These are phyloP conservation scores for Coemansia sp. DNA, from an alignment of 371 early-diverging fungal genomes.

Conservation along the genomic window DNA sequence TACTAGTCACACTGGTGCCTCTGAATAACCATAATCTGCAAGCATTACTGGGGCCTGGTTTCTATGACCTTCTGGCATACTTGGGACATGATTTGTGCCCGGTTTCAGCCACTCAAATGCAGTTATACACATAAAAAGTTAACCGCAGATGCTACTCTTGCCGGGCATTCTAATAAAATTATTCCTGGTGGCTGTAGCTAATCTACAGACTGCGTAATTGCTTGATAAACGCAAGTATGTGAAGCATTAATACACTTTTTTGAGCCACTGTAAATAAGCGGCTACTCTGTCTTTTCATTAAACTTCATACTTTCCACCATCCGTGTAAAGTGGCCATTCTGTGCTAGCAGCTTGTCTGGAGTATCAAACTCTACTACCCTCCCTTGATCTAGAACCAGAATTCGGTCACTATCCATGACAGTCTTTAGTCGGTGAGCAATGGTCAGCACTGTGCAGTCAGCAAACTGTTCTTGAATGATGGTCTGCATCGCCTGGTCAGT, in stretches of 20 bases:
- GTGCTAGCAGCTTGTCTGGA: constrained; percentile 59
- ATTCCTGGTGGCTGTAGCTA: too few species aligned
- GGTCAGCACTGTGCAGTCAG: constrained; percentile 83
- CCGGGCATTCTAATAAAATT: too few species aligned
- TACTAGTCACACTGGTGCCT: too few species aligned
- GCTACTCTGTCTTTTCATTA: not conserved
- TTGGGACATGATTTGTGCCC: too few species aligned
- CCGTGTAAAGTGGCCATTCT: constrained; percentile 9
- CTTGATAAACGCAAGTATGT: too few species aligned
- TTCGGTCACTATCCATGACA: constrained; percentile 80
- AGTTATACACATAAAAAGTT: too few species aligned
- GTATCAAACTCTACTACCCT: constrained; percentile 76
- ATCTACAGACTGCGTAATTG: too few species aligned
- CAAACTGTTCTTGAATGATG: constrained; percentile 80
- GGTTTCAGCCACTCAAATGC: too few species aligned
- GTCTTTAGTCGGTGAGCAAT: constrained; percentile 93
- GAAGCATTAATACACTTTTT: constrained; percentile 11
- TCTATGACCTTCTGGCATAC: too few species aligned
- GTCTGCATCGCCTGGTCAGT: constrained; percentile 73
- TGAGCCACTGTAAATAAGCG: constrained; percentile 61
- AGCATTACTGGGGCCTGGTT: too few species aligned
- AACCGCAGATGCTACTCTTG: too few species aligned
- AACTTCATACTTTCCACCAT: constrained; percentile 18
- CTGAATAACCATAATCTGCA: too few species aligned
- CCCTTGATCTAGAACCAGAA: constrained; percentile 80